These are phyloP conservation scores for Prunella vulgaris DNA, from an alignment of 257 asterid species.

Conservation along the genomic window DNA sequence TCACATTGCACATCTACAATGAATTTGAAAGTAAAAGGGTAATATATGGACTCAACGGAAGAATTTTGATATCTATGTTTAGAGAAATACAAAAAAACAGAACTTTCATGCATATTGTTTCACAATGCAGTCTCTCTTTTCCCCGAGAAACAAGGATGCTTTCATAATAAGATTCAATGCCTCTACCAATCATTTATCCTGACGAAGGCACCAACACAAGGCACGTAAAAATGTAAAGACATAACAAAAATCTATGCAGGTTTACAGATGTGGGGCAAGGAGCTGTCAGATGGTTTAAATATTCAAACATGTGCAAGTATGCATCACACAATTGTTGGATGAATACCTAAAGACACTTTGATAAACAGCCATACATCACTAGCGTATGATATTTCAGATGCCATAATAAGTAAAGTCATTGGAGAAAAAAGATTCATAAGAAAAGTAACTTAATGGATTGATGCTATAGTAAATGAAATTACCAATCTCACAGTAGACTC, in stretches of 20 bases:
- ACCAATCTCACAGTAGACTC: conserved; percentile 93
- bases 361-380: background rate
- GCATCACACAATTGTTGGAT: too few relatives aligned
- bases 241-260: background rate
- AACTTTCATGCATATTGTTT: too few relatives aligned
- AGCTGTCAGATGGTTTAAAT: too few relatives aligned
- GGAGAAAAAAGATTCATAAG: background rate
- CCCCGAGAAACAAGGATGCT: too few relatives aligned
- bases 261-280: background rate
- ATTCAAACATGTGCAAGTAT: too few relatives aligned
- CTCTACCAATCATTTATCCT: too few relatives aligned
- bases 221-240: background rate
- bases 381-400: background rate
- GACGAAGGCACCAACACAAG: background rate
- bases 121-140: too few relatives aligned
- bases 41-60: background rate
- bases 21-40: background rate
- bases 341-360: background rate
- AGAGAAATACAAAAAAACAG: too few relatives aligned
- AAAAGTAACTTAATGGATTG: background rate
- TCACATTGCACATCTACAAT: background rate
- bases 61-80: too few relatives aligned
- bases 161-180: too few relatives aligned
- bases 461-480: conserved; percentile 17
- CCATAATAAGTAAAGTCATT: background rate